Conservation (phyloP, 768 basidiomycete genomes). For the Amyloporia xantha region DNA sequence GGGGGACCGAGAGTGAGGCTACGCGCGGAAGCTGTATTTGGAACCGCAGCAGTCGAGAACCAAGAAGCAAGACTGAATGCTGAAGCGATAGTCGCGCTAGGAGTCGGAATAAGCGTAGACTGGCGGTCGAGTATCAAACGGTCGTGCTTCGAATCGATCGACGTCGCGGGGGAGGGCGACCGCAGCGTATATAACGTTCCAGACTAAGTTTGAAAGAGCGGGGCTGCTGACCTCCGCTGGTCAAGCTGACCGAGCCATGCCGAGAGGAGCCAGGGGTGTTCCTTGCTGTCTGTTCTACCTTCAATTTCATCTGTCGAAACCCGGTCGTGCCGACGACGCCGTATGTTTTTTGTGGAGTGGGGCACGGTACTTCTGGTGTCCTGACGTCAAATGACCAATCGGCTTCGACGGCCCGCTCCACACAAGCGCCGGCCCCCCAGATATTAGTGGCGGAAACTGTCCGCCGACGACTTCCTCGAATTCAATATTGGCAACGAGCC, state of each 20-base stretch:
- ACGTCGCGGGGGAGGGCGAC: neutral
- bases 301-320: neutral
- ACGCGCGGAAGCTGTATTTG: neutral
- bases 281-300: neutral
- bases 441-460: neutral
- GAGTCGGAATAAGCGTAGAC: neutral
- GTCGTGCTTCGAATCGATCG: neutral
- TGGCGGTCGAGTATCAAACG: slow-evolving; percentile 4
- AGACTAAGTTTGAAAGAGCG: neutral
- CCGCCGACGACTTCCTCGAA: neutral
- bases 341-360: neutral
- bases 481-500: neutral
- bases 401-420: slow-evolving; percentile 1
- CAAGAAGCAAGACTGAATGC: neutral
- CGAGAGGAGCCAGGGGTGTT: neutral
- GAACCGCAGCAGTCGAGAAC: neutral
- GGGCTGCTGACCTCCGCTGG: neutral
- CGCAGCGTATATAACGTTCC: neutral
- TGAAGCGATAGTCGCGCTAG: neutral
- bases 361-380: neutral
- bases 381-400: slow-evolving; percentile 6
- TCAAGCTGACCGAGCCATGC: neutral
- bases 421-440: neutral
- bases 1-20: neutral
- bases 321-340: neutral